Evolutionary conservation across 371 early-diverging fungal species (phyloP).

Genomic region (Syncephalastrum racemosum): DNA sequence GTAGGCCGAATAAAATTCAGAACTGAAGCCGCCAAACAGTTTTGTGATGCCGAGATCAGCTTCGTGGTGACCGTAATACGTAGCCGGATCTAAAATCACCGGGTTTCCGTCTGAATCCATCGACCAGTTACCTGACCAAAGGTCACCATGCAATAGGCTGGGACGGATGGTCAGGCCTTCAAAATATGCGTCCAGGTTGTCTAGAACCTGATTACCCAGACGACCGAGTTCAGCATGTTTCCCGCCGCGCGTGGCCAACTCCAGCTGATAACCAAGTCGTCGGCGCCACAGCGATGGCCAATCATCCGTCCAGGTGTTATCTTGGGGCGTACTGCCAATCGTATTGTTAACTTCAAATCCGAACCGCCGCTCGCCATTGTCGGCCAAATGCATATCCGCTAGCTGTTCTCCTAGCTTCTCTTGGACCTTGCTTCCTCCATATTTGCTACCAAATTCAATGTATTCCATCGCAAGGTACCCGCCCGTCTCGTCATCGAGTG

Average conservation of each 20-base stretch:
- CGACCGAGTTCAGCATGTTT: slow-evolving; percentile 2
- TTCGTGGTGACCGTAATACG: slow-evolving; percentile 15
- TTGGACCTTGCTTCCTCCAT: slow-evolving; percentile 7
- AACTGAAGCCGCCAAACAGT: slow-evolving; percentile 13
- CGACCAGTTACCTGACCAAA: slow-evolving; percentile 19
- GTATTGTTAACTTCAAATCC: slow-evolving; percentile 16
- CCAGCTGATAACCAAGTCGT: slow-evolving; percentile 14
- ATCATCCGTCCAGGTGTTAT: slow-evolving; percentile 14
- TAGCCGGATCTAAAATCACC: slow-evolving; percentile 16
- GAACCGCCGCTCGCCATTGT: slow-evolving; percentile 8
- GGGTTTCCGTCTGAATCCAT: slow-evolving; percentile 13
- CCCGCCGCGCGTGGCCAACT: slow-evolving; percentile 8
- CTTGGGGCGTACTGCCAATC: slow-evolving; percentile 14
- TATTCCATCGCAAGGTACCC: slow-evolving; percentile 16
- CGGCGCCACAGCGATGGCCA: slow-evolving; percentile 14
- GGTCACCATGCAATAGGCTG: slow-evolving; percentile 14
- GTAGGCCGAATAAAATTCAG: slow-evolving; percentile 14
- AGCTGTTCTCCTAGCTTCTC: slow-evolving; percentile 12
- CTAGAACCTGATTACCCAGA: slow-evolving; percentile 7
- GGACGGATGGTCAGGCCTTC: slow-evolving; percentile 13
- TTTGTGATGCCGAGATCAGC: slow-evolving; percentile 16
- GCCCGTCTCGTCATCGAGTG: slow-evolving; percentile 1
- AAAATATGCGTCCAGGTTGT: slow-evolving; percentile 10
- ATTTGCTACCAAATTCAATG: slow-evolving; percentile 12
- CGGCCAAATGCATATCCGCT: slow-evolving; percentile 13